phyloP scores from a whole-genome alignment of 176 grass and related monocot species.

The Cenchrus americanus region DNA sequence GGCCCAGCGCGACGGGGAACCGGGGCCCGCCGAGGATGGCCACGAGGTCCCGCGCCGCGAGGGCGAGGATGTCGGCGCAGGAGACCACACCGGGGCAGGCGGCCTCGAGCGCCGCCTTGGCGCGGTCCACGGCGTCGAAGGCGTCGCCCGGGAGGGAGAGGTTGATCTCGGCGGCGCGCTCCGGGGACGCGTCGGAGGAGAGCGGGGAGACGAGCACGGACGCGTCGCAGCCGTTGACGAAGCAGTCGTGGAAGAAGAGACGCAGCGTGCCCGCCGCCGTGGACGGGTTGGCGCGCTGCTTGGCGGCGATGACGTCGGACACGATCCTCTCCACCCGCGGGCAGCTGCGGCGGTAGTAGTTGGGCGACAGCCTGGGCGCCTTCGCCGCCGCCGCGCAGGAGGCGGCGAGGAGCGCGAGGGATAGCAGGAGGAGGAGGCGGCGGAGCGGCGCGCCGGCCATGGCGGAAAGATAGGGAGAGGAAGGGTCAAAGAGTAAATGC shows the following conservation, averaged over 20 bases:
- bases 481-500: not conserved
- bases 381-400: not conserved
- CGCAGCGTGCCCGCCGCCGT: constrained; percentile 82
- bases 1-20: constrained; percentile 65
- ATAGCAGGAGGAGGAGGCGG: constrained; percentile 3
- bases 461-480: not conserved
- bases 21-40: constrained; percentile 63
- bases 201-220: constrained; percentile 70
- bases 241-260: constrained; percentile 99
- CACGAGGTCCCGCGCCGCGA: constrained; percentile 78
- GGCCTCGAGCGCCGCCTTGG: constrained; percentile 72
- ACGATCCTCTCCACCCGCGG: constrained; percentile 73
- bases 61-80: constrained; percentile 79
- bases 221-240: constrained; percentile 85
- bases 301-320: constrained; percentile 55
- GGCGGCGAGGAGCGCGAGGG: not conserved
- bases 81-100: constrained; percentile 74
- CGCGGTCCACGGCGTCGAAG: constrained; percentile 77
- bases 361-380: constrained; percentile 43
- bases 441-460: constrained; percentile 38
- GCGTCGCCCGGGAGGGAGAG: constrained; percentile 83
- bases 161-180: constrained; percentile 87
- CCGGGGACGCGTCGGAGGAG: constrained; percentile 24
- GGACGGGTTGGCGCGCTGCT: constrained; percentile 80
- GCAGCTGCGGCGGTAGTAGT: constrained; percentile 79